These are phyloP conservation scores for Neoboletus magnificus DNA, from an alignment of 768 basidiomycete genomes.

Conservation along the genomic window DNA sequence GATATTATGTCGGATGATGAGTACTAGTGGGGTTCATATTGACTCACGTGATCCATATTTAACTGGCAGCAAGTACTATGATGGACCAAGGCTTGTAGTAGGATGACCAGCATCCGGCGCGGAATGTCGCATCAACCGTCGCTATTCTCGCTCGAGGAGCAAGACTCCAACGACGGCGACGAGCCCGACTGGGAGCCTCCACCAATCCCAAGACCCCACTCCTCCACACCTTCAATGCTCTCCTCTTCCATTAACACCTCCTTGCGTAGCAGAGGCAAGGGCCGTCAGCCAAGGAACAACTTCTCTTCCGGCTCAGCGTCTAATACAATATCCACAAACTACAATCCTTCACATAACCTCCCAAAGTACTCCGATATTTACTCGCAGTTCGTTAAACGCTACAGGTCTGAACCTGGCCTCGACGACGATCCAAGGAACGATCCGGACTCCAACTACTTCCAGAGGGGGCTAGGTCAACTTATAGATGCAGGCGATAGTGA, in stretches of 20 bases:
- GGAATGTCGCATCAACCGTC: conserved; percentile 54
- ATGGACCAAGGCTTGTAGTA: background rate
- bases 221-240: conserved; percentile 20
- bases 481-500: conserved; percentile 72
- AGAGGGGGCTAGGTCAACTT: conserved; percentile 64
- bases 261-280: conserved; percentile 31
- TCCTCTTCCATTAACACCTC: conserved; percentile 31
- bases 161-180: conserved; percentile 45
- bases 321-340: conserved; percentile 27
- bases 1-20: background rate
- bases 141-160: conserved; percentile 62
- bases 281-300: conserved; percentile 28
- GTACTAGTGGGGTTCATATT: background rate
- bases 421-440: conserved; percentile 72
- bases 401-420: conserved; percentile 60
- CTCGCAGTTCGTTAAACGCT: conserved; percentile 75
- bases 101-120: conserved; percentile 25
- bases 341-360: conserved; percentile 28
- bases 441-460: conserved; percentile 81
- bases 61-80: background rate
- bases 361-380: conserved; percentile 61
- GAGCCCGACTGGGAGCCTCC: conserved; percentile 45
- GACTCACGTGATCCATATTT: conserved; percentile 8
- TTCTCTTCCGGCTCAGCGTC: conserved; percentile 30
- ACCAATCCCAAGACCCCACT: conserved; percentile 26